Conservation (phyloP, 2,329 filamentous ascomycete genomes). For the Akanthomyces lecanii region DNA sequence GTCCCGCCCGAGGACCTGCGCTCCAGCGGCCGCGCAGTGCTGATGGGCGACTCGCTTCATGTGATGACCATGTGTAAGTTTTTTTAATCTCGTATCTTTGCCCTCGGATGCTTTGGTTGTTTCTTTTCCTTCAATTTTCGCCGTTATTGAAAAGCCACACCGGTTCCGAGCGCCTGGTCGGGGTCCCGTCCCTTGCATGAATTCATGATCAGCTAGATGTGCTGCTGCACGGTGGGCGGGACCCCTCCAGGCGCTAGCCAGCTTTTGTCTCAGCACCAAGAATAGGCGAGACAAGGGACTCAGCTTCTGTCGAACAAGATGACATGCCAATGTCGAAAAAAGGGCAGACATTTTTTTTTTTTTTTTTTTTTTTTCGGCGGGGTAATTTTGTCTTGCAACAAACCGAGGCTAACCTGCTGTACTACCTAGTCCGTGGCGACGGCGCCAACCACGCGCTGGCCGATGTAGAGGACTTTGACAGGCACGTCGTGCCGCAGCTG, state of each 20-base stretch:
- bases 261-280: neutral
- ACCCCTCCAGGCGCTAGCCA: neutral
- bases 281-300: neutral
- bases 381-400: too few species aligned
- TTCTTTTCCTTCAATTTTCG: neutral
- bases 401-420: slow-evolving; percentile 7
- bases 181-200: neutral
- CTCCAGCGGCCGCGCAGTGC: slow-evolving; percentile 37
- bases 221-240: neutral
- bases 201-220: neutral
- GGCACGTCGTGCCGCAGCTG: slow-evolving; percentile 26
- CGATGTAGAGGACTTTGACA: slow-evolving; percentile 45
- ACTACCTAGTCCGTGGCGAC: slow-evolving; percentile 47
- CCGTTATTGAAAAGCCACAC: neutral
- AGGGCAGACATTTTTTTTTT: neutral
- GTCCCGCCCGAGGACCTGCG: slow-evolving; percentile 35
- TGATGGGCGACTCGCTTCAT: slow-evolving; percentile 54
- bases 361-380: too few species aligned
- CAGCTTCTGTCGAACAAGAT: neutral
- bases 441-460: slow-evolving; percentile 54
- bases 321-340: neutral
- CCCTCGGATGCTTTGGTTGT: neutral
- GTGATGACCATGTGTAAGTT: slow-evolving; percentile 57
- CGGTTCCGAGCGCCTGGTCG: neutral
- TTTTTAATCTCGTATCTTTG: neutral